Conservation (phyloP, 106 monocot species). For the Narthecium ossifragum region DNA sequence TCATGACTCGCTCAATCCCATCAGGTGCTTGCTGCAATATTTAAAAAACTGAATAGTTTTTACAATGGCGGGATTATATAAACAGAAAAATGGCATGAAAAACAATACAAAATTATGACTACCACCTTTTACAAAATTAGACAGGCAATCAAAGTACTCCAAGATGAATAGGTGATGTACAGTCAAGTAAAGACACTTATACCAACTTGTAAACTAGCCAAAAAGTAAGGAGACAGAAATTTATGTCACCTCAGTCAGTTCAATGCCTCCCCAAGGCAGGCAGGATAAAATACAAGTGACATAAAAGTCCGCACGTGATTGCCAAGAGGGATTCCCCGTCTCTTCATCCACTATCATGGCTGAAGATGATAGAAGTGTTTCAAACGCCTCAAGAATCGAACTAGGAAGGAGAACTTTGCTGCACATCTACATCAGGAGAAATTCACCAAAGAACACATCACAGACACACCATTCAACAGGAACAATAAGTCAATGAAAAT, state of each 20-base stretch:
- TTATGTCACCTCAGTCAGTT: conserved; percentile 72
- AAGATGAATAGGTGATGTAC: too few species aligned
- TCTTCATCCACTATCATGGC: conserved; percentile 77
- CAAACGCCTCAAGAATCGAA: conserved; percentile 72
- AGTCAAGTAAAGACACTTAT: too few species aligned
- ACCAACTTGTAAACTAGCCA: too few species aligned
- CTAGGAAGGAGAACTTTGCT: conserved; percentile 73
- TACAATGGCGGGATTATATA: too few species aligned
- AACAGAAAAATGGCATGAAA: too few species aligned
- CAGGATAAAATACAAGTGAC: conserved; percentile 72
- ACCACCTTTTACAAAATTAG: too few species aligned
- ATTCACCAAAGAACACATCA: too few species aligned
- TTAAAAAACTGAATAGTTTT: too few species aligned
- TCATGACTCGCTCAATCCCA: conserved; percentile 78
- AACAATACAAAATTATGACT: too few species aligned
- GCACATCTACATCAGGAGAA: conserved; percentile 77
- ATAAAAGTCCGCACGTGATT: conserved; percentile 90
- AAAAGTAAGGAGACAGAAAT: background rate
- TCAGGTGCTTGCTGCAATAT: conserved; percentile 98
- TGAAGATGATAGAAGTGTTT: conserved; percentile 86
- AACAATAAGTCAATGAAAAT: too few species aligned
- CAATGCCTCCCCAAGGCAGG: conserved; percentile 92
- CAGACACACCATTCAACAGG: too few species aligned
- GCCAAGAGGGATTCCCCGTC: conserved; percentile 82
- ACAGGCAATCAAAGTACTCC: too few species aligned